Evolutionary conservation across 2,329 filamentous ascomycete genomes (phyloP), one percentile per base, ranked within the genome.

Genomic region (Mariannaea sp.): DNA sequence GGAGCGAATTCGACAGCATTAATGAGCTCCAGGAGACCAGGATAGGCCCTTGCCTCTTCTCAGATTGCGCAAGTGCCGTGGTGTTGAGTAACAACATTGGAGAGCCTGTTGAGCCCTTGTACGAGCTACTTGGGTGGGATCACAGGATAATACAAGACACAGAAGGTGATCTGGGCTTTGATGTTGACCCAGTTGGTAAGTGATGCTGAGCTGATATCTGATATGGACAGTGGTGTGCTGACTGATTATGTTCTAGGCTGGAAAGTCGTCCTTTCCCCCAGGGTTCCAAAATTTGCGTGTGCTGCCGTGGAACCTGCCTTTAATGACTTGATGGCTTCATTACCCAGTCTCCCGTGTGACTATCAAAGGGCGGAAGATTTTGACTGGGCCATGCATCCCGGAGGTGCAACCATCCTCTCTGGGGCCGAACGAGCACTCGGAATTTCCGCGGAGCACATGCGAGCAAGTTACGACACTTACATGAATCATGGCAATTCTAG

Each of bases 301-400:
- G 68, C 73, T 7, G 74, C 77, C 1, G 77, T 88, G 7, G 69
- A 71, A 2, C 77, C 81, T 3, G 76, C 80, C 4, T 88, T 87
- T 61, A 62, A 72, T 13, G 75, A 81, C 20, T 75, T 88, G 12
- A 65, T 86, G 26, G 70, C 77, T 5, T 77, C 77, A 7, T 66
- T 80, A 17, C 72, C 74, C 1, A 57, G 71, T 1, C 69, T 84
- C 3, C 79, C 81, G 1, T 64, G 68, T 5, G 62, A 69, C 7
- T 80, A 79, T 61, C 65, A 68, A n/a, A 58, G 67, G 0, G 74
- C 85, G 0, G 68, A 75, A 0, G 81, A 87, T 54, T 88, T 88
- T 59, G 87, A 90, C 73, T 90, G 87, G 87, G 87, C 86, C 1
- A 80, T 90, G 66, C 87, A 90, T 61, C 87, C 87, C 0, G 87